Evolutionary conservation across 495 filamentous ascomycete species (phyloP), one percentile per base, ranked within the genome.

Genomic region (Diplogelasinospora grovesii): DNA sequence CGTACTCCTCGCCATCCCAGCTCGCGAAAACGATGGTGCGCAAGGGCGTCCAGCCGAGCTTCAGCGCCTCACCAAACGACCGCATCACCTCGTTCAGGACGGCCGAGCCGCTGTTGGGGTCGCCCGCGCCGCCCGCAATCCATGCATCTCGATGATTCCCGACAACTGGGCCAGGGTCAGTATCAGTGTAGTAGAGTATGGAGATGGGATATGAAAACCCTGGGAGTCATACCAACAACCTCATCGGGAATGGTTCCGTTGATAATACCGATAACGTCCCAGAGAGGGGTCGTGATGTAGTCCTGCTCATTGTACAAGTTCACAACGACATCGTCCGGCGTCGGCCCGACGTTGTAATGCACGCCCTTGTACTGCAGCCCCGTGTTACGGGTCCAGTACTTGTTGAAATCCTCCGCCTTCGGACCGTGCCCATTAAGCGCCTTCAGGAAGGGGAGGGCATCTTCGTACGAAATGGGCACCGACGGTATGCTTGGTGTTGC

Each of bases 81-180:
- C 84, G 78, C 20, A 93, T 76, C 25, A 88, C 78, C 58, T 98
- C 93, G 32, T 95, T 76, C 49, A 97, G 70, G 4, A 90, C 80
- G 1, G 93, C 90, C 1, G 88, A 95, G 8, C 92, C 93, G 52
- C 81, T 85, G 48, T 89, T 92, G 1, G 92, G 88, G 54, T 95
- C 88, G 6, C 78, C 82, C 23, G 87, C 87, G 3, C 89, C 89
- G 35, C 89, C 87, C 7, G 83, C 85, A 55, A 93, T 79, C 89
- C 89, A 96, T 0, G 89, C 86, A 65, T 98, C 92, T 10, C 89
- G 82, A 56, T 98, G 92, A 53, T 97, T 97, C 10, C 93, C 93
- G n/a, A 97, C 64, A 5, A 98, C 71, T 33, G 13, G 8, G 28
- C 28, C 28, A 31, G 3, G 18, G 20, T 39, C 10, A 43, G 20